These are phyloP conservation scores for Megacollybia marginata DNA, from an alignment of 768 basidiomycete genomes.

Conservation along the genomic window DNA sequence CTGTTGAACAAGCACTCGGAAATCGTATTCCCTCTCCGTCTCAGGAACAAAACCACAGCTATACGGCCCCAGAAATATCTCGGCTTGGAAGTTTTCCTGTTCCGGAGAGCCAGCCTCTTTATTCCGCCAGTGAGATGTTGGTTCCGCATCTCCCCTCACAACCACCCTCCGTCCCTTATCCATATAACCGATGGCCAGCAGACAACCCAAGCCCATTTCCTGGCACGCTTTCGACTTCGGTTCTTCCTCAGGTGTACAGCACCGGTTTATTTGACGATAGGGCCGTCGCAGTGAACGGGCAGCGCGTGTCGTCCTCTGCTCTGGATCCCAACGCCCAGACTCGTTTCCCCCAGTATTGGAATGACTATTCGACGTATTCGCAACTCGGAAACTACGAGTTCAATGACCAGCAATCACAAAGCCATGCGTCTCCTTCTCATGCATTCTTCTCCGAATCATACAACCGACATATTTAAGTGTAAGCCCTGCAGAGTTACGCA, in stretches of 20 bases:
- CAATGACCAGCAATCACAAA: neutral
- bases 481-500: no score
- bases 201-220: slow-evolving; percentile 17
- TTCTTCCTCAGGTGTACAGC: slow-evolving; percentile 69
- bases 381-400: slow-evolving; percentile 38
- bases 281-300: neutral
- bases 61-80: slow-evolving; percentile 1
- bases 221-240: slow-evolving; percentile 58
- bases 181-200: slow-evolving; percentile 41
- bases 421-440: slow-evolving; percentile 10
- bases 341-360: slow-evolving; percentile 37
- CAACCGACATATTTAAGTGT: neutral
- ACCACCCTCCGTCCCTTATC: neutral
- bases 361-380: slow-evolving; percentile 45
- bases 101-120: neutral
- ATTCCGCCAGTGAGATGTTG: neutral
- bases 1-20: slow-evolving; percentile 44
- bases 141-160: neutral
- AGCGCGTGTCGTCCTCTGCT: neutral
- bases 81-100: neutral
- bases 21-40: slow-evolving; percentile 23
- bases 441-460: slow-evolving; percentile 20
- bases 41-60: slow-evolving; percentile 7
- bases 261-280: slow-evolving; percentile 59
- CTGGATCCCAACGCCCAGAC: neutral